Evolutionary conservation across 1,139 yeast species (phyloP), one percentile per base, ranked within the genome.

Genomic region (Kluyveromyces sp.): DNA sequence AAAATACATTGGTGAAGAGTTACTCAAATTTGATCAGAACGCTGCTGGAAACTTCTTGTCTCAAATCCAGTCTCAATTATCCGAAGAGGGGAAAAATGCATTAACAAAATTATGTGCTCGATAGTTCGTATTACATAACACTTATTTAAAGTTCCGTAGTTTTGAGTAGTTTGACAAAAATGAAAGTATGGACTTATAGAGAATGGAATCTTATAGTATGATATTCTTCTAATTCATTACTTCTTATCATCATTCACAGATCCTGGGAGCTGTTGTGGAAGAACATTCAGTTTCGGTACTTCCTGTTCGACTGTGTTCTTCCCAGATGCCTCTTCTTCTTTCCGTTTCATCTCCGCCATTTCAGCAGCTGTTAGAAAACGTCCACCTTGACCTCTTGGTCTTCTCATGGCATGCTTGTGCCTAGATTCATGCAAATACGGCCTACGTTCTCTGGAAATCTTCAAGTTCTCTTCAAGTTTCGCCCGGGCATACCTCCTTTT

Each of bases 381-480:
- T 3, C 99, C 99, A 31, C 98, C 98, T 67, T 92, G 97, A 30
- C 99, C 99, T 59, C 99, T 78, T 15, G 98, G 98, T 65, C 99
- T 78, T 63, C 98, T 77, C 98, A 94, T 92, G 25, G 99, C 99
- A 66, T 94, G 99, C 65, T 92, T 92, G 66, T 94, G 99, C 58
- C 99, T 78, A 21, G 97, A 88, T 66, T 94, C 98, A 64, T 94
- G 99, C 46, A 94, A 69, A 64, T 94, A 94, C 3, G 98, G 98
- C 61, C 85, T 84, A 55, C 97, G 78, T 6, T 95, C 95, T 53
- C 96, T 76, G 27, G 95, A 94, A 7, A 86, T 86, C 61, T 87
- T 84, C 52, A 92, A 74, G 43, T 81, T 78, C 60, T 92, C 97
- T 61, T 92, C 98, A 45, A 92, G 74, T 64, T 83, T 86, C 6